A percentile compares a stretch with the other conserved stretches of the same genome.
Conservation (phyloP, 306 rosid species). For the Adenanthera pavonina region DNA sequence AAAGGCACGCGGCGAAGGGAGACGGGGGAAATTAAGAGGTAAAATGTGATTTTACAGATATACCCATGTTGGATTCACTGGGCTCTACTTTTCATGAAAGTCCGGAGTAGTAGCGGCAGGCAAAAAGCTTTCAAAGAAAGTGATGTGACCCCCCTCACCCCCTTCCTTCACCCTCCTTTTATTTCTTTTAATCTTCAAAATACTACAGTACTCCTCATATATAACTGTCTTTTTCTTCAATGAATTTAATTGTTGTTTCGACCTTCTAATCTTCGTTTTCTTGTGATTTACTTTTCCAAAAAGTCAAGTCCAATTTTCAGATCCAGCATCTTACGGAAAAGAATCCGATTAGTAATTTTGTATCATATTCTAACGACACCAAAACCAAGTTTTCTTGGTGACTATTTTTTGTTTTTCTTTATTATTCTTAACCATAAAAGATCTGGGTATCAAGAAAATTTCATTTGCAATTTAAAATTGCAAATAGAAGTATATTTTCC, state of each 20-base stretch:
- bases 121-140: slow-evolving; percentile 43
- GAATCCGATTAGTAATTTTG: not conserved
- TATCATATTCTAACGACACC: not conserved
- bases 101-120: slow-evolving; percentile 46
- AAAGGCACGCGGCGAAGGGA: not conserved
- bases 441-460: no score
- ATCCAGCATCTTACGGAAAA: not conserved
- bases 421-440: no score
- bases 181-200: not conserved
- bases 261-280: not conserved
- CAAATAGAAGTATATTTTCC: no score
- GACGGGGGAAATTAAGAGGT: not conserved
- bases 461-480: no score
- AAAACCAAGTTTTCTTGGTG: not conserved
- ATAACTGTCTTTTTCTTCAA: not conserved
- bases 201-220: not conserved
- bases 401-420: no score
- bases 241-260: not conserved
- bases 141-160: slow-evolving; percentile 33
- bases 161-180: not conserved
- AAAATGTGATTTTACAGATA: slow-evolving; percentile 17
- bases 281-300: slow-evolving; percentile 1
- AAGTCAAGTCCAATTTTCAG: not conserved
- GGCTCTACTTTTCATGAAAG: slow-evolving; percentile 53
- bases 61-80: slow-evolving; percentile 36